Conservation (phyloP, 1,284 basidiomycete species). For the Cryptococcus sp. region DNA sequence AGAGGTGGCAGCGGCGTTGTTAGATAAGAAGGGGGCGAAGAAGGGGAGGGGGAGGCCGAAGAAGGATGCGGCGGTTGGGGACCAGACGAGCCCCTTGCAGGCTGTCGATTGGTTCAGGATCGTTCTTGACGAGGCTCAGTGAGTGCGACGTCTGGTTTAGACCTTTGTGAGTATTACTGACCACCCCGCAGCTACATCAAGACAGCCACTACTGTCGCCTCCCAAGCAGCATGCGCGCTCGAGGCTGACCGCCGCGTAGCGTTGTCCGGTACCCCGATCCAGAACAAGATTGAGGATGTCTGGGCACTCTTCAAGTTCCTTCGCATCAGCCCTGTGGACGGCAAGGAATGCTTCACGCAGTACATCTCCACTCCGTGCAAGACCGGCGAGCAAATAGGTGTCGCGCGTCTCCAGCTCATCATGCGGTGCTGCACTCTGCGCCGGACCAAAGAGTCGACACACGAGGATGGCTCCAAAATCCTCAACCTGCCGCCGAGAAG, state of each 20-base stretch:
- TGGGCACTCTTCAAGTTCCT: slow-evolving; percentile 96
- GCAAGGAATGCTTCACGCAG: slow-evolving; percentile 88
- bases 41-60: slow-evolving; percentile 51
- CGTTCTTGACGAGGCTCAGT: slow-evolving; percentile 98
- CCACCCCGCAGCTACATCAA: slow-evolving; percentile 77
- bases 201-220: slow-evolving; percentile 88
- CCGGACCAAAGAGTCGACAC: slow-evolving; percentile 86
- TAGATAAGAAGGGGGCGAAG: slow-evolving; percentile 58
- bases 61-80: slow-evolving; percentile 43
- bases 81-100: slow-evolving; percentile 82
- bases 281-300: slow-evolving; percentile 97
- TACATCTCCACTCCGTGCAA: slow-evolving; percentile 90
- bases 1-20: slow-evolving; percentile 45
- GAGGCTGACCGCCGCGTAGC: slow-evolving; percentile 89
- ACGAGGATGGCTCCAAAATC: slow-evolving; percentile 76
- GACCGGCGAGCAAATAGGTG: slow-evolving; percentile 82
- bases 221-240: slow-evolving; percentile 90
- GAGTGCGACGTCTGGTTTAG: slow-evolving; percentile 46
- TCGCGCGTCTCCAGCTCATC: slow-evolving; percentile 90
- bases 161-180: too few species aligned
- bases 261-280: slow-evolving; percentile 95
- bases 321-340: slow-evolving; percentile 85
- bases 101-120: slow-evolving; percentile 96
- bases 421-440: slow-evolving; percentile 97
- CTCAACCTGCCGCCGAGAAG: slow-evolving; percentile 81